These are phyloP conservation scores for Talaromyces sp. DNA, from an alignment of 2,329 filamentous ascomycete species.

Conservation along the genomic window DNA sequence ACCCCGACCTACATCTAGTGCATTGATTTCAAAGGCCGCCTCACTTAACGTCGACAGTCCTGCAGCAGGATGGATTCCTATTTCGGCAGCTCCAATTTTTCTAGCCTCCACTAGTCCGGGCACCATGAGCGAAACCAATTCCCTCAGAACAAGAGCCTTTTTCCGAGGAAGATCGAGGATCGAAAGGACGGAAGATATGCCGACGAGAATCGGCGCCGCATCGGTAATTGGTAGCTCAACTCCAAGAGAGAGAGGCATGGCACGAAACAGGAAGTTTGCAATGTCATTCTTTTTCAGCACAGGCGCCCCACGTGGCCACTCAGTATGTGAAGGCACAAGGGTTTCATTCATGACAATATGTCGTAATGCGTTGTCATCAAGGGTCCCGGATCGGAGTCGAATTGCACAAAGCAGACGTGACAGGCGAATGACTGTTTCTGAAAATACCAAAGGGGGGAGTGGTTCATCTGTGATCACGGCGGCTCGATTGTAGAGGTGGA, in stretches of 20 bases:
- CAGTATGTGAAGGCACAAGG: slow-evolving; percentile 37
- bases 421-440: slow-evolving; percentile 57
- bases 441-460: slow-evolving; percentile 54
- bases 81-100: slow-evolving; percentile 90
- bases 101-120: slow-evolving; percentile 84
- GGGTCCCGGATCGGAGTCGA: slow-evolving; percentile 50
- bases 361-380: slow-evolving; percentile 54
- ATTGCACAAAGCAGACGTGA: slow-evolving; percentile 54
- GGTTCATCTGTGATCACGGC: slow-evolving; percentile 54
- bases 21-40: slow-evolving; percentile 47
- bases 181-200: slow-evolving; percentile 82
- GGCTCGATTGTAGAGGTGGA: slow-evolving; percentile 56
- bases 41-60: slow-evolving; percentile 71
- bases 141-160: slow-evolving; percentile 84
- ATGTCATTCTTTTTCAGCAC: slow-evolving; percentile 63
- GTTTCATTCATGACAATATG: slow-evolving; percentile 59
- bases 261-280: slow-evolving; percentile 63
- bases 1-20: slow-evolving; percentile 41
- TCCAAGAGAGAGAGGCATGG: slow-evolving; percentile 62
- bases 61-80: slow-evolving; percentile 90
- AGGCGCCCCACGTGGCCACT: slow-evolving; percentile 37
- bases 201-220: slow-evolving; percentile 74
- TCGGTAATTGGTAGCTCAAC: slow-evolving; percentile 71
- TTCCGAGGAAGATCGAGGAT: slow-evolving; percentile 79
- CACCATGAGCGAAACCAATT: slow-evolving; percentile 79